These are phyloP conservation scores for Pelargonium australe DNA, from an alignment of 441 rosid genomes.

Conservation along the genomic window DNA sequence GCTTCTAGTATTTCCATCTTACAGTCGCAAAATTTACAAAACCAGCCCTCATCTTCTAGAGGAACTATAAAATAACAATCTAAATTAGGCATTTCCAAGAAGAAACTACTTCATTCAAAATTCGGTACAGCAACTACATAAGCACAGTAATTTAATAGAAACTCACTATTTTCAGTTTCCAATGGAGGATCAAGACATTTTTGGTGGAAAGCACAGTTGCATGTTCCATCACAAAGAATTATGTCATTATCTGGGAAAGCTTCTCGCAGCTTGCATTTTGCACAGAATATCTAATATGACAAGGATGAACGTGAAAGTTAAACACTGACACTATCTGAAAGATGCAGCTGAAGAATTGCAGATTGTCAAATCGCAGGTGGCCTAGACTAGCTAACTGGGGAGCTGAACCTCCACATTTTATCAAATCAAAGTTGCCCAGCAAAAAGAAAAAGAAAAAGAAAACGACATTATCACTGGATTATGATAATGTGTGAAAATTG, in stretches of 20 bases:
- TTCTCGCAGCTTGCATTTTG: constrained; percentile 78
- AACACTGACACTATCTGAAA: constrained; percentile 2
- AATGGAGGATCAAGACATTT: constrained; percentile 89
- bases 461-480: not conserved
- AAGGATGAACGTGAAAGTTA: constrained; percentile 14
- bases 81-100: constrained; percentile 20
- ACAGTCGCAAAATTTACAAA: constrained; percentile 81
- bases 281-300: constrained; percentile 71
- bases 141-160: constrained; percentile 11
- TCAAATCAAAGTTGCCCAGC: not conserved
- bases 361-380: not conserved
- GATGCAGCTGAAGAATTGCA: not conserved
- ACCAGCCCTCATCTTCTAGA: constrained; percentile 97
- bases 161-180: constrained; percentile 78
- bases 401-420: not conserved
- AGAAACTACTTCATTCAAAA: constrained; percentile 15
- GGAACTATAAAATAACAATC: constrained; percentile 60
- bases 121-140: constrained; percentile 12
- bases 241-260: constrained; percentile 87
- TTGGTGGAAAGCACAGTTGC: constrained; percentile 93
- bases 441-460: not conserved
- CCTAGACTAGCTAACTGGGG: not conserved
- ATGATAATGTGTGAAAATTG: not conserved
- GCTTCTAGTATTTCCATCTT: constrained; percentile 86
- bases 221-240: constrained; percentile 90